Conservation (phyloP, 1,139 yeast genomes). For the Magnusiomyces clavatus region DNA sequence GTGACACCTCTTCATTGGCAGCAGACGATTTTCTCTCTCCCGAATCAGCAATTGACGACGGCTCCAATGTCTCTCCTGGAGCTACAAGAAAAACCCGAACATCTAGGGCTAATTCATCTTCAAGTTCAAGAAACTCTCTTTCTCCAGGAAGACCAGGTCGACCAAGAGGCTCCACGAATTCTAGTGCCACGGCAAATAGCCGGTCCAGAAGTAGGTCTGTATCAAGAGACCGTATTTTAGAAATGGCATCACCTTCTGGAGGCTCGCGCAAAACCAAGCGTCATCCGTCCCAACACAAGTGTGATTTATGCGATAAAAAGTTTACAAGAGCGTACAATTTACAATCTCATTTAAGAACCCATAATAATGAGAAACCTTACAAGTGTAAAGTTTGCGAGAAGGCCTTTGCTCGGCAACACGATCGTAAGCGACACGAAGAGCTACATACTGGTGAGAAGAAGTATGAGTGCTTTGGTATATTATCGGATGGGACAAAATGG, state of each 20-base stretch:
- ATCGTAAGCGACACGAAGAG: slow-evolving; percentile 87
- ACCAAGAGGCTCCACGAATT: too few relatives aligned
- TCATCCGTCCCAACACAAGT: slow-evolving; percentile 2
- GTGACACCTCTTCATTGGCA: not conserved
- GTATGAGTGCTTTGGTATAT: slow-evolving; percentile 70
- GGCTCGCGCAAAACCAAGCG: not conserved
- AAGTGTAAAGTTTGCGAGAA: slow-evolving; percentile 81
- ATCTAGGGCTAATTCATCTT: too few relatives aligned
- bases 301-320: slow-evolving; percentile 55
- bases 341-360: slow-evolving; percentile 86
- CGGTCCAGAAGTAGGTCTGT: slow-evolving; percentile 23
- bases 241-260: slow-evolving; percentile 28
- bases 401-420: slow-evolving; percentile 95
- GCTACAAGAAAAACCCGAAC: too few relatives aligned
- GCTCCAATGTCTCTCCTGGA: too few relatives aligned
- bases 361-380: slow-evolving; percentile 90
- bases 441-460: slow-evolving; percentile 86
- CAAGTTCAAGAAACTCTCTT: too few relatives aligned
- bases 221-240: slow-evolving; percentile 30
- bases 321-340: slow-evolving; percentile 90
- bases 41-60: not conserved
- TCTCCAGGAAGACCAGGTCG: too few relatives aligned
- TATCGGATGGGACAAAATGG: slow-evolving; percentile 62
- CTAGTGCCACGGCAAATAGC: too few relatives aligned
- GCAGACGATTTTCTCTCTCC: not conserved